Base-by-base conservation (phyloP, 208 protist genomes). In the Blechomonas ayalai region DNA sequence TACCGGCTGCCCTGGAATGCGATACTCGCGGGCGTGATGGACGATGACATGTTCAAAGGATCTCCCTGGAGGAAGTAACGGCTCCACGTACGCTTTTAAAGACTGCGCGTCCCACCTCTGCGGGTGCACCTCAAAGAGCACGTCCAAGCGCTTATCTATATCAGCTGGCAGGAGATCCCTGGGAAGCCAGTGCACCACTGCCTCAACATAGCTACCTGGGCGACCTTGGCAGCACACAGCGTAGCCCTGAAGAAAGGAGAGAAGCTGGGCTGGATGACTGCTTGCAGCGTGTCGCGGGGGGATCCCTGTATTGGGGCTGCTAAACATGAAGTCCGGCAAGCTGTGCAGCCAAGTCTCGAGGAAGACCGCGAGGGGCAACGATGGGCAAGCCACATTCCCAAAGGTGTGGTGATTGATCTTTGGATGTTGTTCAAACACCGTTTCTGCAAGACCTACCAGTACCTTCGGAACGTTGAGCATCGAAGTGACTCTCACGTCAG, bases 21-120 rank as follows among this genome's bases (percentile, higher is more conserved):
- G 59, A 42, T 77, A 82, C 52, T 87, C 82, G 3, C 67, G 67
- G 2, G 66, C 69, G 42, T 76, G 61, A 7, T 78, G 70, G 15
- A 59, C 20, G 15, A 87, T 69, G 38, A 73, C 47, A 44, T 78
- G 64, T 20, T 64, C 54, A 56, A 91, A 85, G 20, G 29, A 48
- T 29, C 81, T 43, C 9, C 59, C 65, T 0, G 63, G 52, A 12
- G 59, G 56, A 1, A 91, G 36, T 20, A 91, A 45, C 3, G 61
- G 59, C 3, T 64, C 54, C 19, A 91, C 49, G 58, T 85, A 91
- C 20, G 64, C 65, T 13, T 67, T 39, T 18, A 91, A 45, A 1
- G 56, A 61, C 1, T 26, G 27, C 16, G 58, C 66, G 15, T 58
- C 45, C 73, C 77, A 91, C 10, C 53, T 59, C 13, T 67, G 59